These are phyloP conservation scores for Fagus crenata DNA, from an alignment of 306 rosid species.

Conservation along the genomic window DNA sequence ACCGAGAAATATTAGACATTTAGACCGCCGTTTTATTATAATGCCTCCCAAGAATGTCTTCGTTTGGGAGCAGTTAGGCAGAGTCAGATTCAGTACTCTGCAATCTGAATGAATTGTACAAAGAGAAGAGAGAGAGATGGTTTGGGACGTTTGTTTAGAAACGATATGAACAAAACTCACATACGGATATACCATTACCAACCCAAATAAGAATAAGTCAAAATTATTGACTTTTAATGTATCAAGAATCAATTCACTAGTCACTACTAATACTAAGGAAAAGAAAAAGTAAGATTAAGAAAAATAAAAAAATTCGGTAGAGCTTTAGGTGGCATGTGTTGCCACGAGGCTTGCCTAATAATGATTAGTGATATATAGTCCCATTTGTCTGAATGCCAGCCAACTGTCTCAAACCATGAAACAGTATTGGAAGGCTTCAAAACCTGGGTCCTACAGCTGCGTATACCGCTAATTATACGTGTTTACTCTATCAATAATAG, in stretches of 20 bases:
- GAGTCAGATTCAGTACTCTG: background rate
- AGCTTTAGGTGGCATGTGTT: background rate
- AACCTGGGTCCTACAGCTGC: constrained; percentile 35
- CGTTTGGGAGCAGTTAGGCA: background rate
- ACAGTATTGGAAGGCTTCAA: constrained; percentile 30
- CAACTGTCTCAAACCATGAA: constrained; percentile 51
- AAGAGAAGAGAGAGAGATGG: background rate
- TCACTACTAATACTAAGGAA: background rate
- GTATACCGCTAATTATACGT: constrained; percentile 37
- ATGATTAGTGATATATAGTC: background rate
- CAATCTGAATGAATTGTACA: background rate
- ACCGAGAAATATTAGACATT: too few species aligned
- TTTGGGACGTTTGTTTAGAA: background rate
- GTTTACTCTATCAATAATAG: constrained; percentile 41
- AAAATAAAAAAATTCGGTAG: too few species aligned
- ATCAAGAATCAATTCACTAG: background rate
- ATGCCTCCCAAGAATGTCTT: background rate
- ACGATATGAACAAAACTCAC: background rate
- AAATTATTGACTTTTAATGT: background rate
- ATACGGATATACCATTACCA: background rate
- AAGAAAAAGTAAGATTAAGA: background rate
- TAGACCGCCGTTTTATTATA: too few species aligned
- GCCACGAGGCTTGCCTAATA: background rate
- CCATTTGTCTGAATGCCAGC: constrained; percentile 33
- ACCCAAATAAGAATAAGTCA: background rate